A percentile compares a stretch with the other conserved stretches of the same genome.
These are phyloP conservation scores for Cyclotella baltica DNA, from an alignment of 108 stramenopile species.

Conservation along the genomic window DNA sequence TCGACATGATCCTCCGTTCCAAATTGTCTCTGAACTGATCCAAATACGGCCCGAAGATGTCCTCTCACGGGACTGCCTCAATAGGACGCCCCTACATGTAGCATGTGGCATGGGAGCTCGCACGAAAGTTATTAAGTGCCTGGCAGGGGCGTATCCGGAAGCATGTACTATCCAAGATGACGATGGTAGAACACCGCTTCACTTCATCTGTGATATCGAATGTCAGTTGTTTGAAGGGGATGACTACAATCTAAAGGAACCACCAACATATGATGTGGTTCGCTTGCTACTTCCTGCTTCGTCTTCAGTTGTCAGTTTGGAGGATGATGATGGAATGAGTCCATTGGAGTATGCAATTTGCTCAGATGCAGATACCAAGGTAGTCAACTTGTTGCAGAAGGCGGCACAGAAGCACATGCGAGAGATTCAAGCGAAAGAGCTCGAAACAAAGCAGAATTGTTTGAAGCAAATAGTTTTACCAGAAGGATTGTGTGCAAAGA, in stretches of 20 bases:
- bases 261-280: conserved; percentile 26
- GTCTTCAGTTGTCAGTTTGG: conserved; percentile 4
- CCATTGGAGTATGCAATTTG: conserved; percentile 51
- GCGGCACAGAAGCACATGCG: conserved; percentile 47
- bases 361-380: conserved; percentile 29
- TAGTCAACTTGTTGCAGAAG: conserved; percentile 47
- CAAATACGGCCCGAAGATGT: conserved; percentile 17
- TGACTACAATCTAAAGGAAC: conserved; percentile 12
- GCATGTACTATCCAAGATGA: conserved; percentile 42
- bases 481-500: too few species aligned
- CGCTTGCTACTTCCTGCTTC: conserved; percentile 19
- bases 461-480: background rate
- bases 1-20: conserved; percentile 30
- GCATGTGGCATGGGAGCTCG: conserved; percentile 38
- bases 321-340: conserved; percentile 46
- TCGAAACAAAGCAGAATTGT: background rate
- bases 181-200: conserved; percentile 47
- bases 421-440: background rate
- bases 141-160: conserved; percentile 18
- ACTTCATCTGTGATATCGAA: conserved; percentile 45
- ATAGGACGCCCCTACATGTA: conserved; percentile 46
- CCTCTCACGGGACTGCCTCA: conserved; percentile 28
- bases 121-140: conserved; percentile 14
- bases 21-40: conserved; percentile 26
- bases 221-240: conserved; percentile 48